phyloP scores from a whole-genome alignment of 2,329 filamentous ascomycete genomes.

The Fusarium sp. region DNA sequence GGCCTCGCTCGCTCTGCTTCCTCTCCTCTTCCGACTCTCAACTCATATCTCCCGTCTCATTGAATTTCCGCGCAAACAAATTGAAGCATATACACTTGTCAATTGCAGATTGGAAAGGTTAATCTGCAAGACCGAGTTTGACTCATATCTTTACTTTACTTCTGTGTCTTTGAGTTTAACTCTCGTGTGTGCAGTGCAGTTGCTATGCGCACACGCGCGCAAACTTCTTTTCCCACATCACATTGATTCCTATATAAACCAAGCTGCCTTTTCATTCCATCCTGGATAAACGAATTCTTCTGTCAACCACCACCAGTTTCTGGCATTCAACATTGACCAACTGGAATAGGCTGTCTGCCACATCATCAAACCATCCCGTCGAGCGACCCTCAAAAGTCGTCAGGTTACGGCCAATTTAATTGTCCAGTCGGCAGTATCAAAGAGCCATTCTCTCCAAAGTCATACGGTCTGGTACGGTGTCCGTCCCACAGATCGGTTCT shows the following conservation, averaged over 20 bases:
- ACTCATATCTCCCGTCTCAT: constrained; percentile 5
- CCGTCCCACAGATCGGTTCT: constrained; percentile 42
- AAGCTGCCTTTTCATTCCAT: constrained; percentile 10
- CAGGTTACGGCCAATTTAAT: constrained; percentile 39
- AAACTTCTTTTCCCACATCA: constrained; percentile 17
- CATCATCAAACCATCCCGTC: constrained; percentile 26
- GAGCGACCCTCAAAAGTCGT: constrained; percentile 39
- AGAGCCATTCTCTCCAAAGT: constrained; percentile 43
- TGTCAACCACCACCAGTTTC: neutral
- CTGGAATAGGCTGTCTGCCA: constrained; percentile 18
- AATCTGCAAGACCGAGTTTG: constrained; percentile 5
- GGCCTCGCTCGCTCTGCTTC: constrained; percentile 3
- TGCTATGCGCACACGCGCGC: constrained; percentile 43
- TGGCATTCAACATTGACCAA: constrained; percentile 8
- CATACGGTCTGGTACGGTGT: constrained; percentile 46
- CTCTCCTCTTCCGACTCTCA: neutral
- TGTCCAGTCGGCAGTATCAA: constrained; percentile 33
- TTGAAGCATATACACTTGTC: constrained; percentile 8
- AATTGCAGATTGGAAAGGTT: constrained; percentile 7
- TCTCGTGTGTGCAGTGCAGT: constrained; percentile 25
- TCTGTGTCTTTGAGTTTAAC: constrained; percentile 3
- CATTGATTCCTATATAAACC: neutral
- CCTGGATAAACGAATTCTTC: too few species aligned
- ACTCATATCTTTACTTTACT: constrained; percentile 5
- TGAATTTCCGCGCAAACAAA: constrained; percentile 20